These are phyloP conservation scores for Vigna mungo DNA, from an alignment of 306 rosid genomes.

Conservation along the genomic window DNA sequence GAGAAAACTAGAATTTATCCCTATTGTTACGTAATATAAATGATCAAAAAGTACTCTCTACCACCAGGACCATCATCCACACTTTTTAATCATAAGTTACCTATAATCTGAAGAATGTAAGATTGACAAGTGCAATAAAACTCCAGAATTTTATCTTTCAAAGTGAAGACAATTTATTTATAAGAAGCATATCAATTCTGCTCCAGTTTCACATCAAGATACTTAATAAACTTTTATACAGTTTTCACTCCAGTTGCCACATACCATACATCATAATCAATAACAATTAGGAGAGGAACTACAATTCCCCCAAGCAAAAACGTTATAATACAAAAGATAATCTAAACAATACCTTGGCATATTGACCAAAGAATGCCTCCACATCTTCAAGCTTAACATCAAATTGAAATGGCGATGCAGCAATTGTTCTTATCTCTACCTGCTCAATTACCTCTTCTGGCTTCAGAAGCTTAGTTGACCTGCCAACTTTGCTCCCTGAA, in stretches of 20 bases:
- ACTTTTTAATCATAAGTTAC: not conserved
- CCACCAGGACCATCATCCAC: not conserved
- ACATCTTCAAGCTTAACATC: slow-evolving; percentile 77
- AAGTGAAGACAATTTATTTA: not conserved
- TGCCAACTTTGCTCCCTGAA: slow-evolving; percentile 76
- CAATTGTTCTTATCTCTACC: slow-evolving; percentile 80
- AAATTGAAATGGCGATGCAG: slow-evolving; percentile 81
- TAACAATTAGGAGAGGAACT: not conserved
- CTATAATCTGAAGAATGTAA: slow-evolving; percentile 5
- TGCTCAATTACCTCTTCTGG: slow-evolving; percentile 90
- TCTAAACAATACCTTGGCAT: slow-evolving; percentile 63
- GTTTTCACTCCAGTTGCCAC: not conserved
- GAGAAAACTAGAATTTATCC: slow-evolving; percentile 20
- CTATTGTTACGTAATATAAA: slow-evolving; percentile 1
- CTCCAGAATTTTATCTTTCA: not conserved
- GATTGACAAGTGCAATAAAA: not conserved
- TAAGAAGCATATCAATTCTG: not conserved
- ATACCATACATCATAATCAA: slow-evolving; percentile 18
- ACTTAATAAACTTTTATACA: not conserved
- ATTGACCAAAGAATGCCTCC: slow-evolving; percentile 65
- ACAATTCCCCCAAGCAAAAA: not conserved
- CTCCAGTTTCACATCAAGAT: not conserved
- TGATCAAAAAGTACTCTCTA: not conserved
- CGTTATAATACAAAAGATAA: slow-evolving; percentile 7
- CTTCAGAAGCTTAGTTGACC: slow-evolving; percentile 69